A percentile compares a stretch with the other conserved stretches of the same genome.
phyloP scores from a whole-genome alignment of 257 asterid species.

The Solanum piurae region DNA sequence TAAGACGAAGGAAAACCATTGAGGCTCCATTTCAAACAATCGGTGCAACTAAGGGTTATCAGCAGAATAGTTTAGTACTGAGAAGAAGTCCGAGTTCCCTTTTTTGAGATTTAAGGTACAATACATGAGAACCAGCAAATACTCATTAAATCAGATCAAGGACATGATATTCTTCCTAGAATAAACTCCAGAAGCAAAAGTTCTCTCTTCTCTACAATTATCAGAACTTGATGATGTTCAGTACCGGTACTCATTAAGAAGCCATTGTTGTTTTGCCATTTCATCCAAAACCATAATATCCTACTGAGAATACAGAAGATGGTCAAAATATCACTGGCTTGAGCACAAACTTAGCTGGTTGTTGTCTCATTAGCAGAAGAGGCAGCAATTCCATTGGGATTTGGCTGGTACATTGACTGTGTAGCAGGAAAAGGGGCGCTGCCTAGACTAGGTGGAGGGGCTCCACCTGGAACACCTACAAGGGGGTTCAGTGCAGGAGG shows the following conservation, averaged over 20 bases:
- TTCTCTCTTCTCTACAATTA: not conserved
- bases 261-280: not conserved
- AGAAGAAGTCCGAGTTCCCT: not conserved
- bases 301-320: not conserved
- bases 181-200: not conserved
- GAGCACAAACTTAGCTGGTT: conserved; percentile 20
- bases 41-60: not conserved
- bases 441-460: conserved; percentile 20
- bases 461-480: conserved; percentile 21
- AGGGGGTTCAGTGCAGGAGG: conserved; percentile 18
- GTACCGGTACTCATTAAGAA: not conserved
- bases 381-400: conserved; percentile 12
- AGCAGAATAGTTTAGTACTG: not conserved
- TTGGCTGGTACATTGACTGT: conserved; percentile 16
- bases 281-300: not conserved
- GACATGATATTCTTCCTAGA: not conserved
- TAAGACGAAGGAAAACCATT: not conserved
- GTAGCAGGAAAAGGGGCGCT: conserved; percentile 10
- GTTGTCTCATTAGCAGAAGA: conserved; percentile 7
- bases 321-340: not conserved
- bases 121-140: not conserved
- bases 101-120: not conserved
- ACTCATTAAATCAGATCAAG: not conserved
- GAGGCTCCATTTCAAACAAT: not conserved
- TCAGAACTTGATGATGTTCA: not conserved